These are phyloP conservation scores for Erigeron canadensis DNA, from an alignment of 129 eudicot genomes.

Conservation along the genomic window DNA sequence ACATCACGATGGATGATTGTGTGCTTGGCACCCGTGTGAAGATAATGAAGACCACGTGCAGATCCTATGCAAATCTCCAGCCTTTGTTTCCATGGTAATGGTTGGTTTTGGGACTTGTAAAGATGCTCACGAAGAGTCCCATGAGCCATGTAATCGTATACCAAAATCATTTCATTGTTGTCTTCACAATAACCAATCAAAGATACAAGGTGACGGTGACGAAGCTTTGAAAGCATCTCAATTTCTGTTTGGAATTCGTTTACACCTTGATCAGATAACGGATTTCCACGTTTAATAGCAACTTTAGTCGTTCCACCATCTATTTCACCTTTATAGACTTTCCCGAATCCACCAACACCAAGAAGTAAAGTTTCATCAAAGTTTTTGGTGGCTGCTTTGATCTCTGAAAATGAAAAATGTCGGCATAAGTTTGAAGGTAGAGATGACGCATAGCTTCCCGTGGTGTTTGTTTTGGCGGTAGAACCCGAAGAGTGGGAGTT, in stretches of 20 bases:
- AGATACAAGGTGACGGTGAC: slow-evolving; percentile 91
- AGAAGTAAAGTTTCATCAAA: slow-evolving; percentile 78
- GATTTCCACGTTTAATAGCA: slow-evolving; percentile 94
- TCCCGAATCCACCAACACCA: slow-evolving; percentile 96
- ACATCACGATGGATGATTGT: slow-evolving; percentile 96
- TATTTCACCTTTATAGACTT: slow-evolving; percentile 87
- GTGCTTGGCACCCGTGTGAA: slow-evolving; percentile 94
- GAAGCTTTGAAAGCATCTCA: slow-evolving; percentile 91
- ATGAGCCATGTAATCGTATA: slow-evolving; percentile 91
- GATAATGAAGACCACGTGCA: slow-evolving; percentile 94
- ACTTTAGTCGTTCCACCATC: slow-evolving; percentile 80
- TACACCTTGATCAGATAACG: slow-evolving; percentile 81
- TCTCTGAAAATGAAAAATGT: slow-evolving; percentile 91
- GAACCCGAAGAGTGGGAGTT: slow-evolving; percentile 89
- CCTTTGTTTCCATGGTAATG: slow-evolving; percentile 92
- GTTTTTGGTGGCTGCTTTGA: slow-evolving; percentile 91
- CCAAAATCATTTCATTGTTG: slow-evolving; percentile 85
- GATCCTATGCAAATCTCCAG: slow-evolving; percentile 95
- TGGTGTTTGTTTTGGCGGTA: slow-evolving; percentile 69
- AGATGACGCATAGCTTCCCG: slow-evolving; percentile 85
- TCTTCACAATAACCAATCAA: slow-evolving; percentile 92
- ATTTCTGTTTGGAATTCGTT: slow-evolving; percentile 95
- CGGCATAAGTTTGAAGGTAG: slow-evolving; percentile 90
- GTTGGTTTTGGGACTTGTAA: slow-evolving; percentile 87
- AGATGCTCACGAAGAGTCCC: slow-evolving; percentile 97